Evolutionary conservation across 345 rosid species (phyloP), one percentile per base, ranked within the genome.

Genomic region (Hypericum androsaemum): DNA sequence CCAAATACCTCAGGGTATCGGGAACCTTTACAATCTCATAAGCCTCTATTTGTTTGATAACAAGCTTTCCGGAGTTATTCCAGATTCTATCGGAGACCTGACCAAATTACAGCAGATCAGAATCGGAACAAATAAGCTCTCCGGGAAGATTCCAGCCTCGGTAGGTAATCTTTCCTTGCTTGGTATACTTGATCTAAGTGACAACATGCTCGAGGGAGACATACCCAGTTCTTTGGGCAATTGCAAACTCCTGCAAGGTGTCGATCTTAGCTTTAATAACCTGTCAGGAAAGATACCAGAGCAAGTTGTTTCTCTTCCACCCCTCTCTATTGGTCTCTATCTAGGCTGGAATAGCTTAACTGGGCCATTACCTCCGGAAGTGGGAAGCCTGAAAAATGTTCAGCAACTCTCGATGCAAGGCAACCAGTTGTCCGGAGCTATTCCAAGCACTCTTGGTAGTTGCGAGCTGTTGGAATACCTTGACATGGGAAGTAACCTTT

Each of bases 241-340:
- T 8, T 56, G 64, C 10, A 5, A 15, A 12, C 37, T 35, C 4
- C 12, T 68, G 10, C 3, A 10, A 12, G 5, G 0, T 11, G 22
- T 62, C 16, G 11, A 37, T 13, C 28, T 68, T 17, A 37, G 17
- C 7, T 9, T n/a, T 12, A 71, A 74, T 62, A 43, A 52, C 36
- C 73, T 71, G 3, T 64, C 1, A 15, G 76, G 79, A 42, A 54
- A 48, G 58, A 58, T 70, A 57, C 73, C 73, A 12, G 52, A 14
- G 51, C 37, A 74, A 38, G 43, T 67, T 38, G 1, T 64, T 11
- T 52, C 52, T 35, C 67, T 64, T 56, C 50, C 70, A 42, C 62
- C 72, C 13, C 42, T 70, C 41, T 60, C 70, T 58, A 48, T 60
- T 16, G 45, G 52, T 15, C 39, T 74, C 66, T 50, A 43, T 41